These are phyloP conservation scores for Pseudocercospora fijiensis DNA, from an alignment of 2,329 filamentous ascomycete genomes.

Conservation along the genomic window DNA sequence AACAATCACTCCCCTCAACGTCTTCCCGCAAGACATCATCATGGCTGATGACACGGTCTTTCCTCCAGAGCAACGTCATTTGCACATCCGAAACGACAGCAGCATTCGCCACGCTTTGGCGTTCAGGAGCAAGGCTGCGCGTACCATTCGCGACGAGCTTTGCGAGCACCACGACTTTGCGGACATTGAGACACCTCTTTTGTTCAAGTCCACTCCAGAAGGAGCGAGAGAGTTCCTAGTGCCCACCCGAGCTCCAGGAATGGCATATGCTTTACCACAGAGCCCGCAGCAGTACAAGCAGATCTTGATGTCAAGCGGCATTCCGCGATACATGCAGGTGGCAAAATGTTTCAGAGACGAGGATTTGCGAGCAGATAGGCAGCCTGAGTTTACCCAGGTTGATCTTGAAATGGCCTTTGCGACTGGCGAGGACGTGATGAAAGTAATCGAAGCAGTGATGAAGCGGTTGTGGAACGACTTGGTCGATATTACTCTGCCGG, in stretches of 20 bases:
- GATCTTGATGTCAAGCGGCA: slow-evolving; percentile 88
- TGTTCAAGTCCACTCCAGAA: slow-evolving; percentile 97
- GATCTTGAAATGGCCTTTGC: slow-evolving; percentile 94
- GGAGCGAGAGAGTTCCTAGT: slow-evolving; percentile 93
- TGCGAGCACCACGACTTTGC: slow-evolving; percentile 58
- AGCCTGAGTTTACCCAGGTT: slow-evolving; percentile 94
- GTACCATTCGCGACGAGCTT: slow-evolving; percentile 56
- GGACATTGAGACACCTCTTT: slow-evolving; percentile 85
- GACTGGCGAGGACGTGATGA: slow-evolving; percentile 68
- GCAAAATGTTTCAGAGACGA: slow-evolving; percentile 95
- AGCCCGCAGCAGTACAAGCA: slow-evolving; percentile 99
- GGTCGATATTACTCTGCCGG: slow-evolving; percentile 44
- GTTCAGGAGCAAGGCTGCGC: slow-evolving; percentile 64
- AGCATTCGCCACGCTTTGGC: slow-evolving; percentile 66
- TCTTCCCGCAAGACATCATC: slow-evolving; percentile 72
- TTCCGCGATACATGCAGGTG: slow-evolving; percentile 84
- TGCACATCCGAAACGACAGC: slow-evolving; percentile 77
- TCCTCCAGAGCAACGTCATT: slow-evolving; percentile 70
- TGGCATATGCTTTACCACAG: slow-evolving; percentile 88
- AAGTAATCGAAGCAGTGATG: slow-evolving; percentile 55
- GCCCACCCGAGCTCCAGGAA: slow-evolving; percentile 71
- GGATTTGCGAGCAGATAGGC: slow-evolving; percentile 84
- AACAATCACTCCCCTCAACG: slow-evolving; percentile 66
- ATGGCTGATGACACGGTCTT: slow-evolving; percentile 73
- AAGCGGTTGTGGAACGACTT: slow-evolving; percentile 55